Evolutionary conservation across 768 basidiomycete genomes (phyloP), one percentile per base, ranked within the genome.

Genomic region (Boletus patriciae): DNA sequence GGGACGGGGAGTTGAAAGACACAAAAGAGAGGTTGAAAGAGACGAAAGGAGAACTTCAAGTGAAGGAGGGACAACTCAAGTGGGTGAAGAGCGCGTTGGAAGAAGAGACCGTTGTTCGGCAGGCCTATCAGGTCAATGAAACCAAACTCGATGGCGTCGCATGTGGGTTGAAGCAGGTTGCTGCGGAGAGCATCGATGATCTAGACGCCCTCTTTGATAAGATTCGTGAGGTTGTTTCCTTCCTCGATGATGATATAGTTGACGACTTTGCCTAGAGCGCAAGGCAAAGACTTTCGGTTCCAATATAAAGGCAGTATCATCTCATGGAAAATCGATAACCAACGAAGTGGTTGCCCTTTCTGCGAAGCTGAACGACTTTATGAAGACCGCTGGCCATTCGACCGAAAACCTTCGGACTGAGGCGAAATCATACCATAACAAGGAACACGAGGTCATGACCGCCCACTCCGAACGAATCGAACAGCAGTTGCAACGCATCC

Each of bases 71-170:
- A 1, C 84, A 92, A 62, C 72, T 97, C 62, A 78, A 77, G 49
- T 74, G 69, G 27, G 80, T 79, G n/a, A 84, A 81, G 55, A 69
- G 65, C 5, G 82, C 85, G 11, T 74, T 95, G 46, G 86, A 92
- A 61, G 90, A 95, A 59, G 94, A 98, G 71, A 76, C 80, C 37
- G 74, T 89, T 29, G 83, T 98, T 18, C 80, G 91, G 36, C 79
- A 88, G 62, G 90, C 90, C 0, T 87, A 90, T 71, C 84, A 90
- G 67, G 75, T 80, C 47, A 92, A 85, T 7, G 95, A 98, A 71
- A 73, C 70, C 18, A 74, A 73, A 47, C 69, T 97, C 44, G 83
- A 96, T 62, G 73, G 71, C n/a, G 84, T 95, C 5, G 94, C 95
- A 0, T 73, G 68, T 23, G 83, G 80, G 3, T 72, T 96, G 55